Percentiles rank a stretch among this genome's conserved stretches.
Evolutionary conservation across 768 basidiomycete genomes (phyloP).

Genomic region (Boletus speciosus): DNA sequence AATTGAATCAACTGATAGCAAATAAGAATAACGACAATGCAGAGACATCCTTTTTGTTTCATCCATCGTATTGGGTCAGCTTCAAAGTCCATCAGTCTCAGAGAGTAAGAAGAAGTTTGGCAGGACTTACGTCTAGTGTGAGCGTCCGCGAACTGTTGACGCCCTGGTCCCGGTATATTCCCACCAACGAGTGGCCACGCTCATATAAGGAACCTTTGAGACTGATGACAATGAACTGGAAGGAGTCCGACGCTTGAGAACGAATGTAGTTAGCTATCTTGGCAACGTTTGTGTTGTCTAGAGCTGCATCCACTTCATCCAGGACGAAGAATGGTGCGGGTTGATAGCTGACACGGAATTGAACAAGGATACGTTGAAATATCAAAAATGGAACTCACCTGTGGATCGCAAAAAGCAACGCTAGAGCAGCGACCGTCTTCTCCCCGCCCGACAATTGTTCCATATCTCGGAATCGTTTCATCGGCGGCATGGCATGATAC

Average conservation of each 20-base stretch:
- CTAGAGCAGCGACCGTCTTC: slow-evolving; percentile 97
- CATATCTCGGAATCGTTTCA: slow-evolving; percentile 99
- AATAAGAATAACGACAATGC: slow-evolving; percentile 24
- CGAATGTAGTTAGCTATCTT: slow-evolving; percentile 94
- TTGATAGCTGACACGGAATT: slow-evolving; percentile 63
- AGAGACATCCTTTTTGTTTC: slow-evolving; percentile 4
- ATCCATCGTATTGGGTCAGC: slow-evolving; percentile 31
- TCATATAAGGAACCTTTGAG: slow-evolving; percentile 93
- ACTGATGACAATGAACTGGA: slow-evolving; percentile 98
- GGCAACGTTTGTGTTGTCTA: slow-evolving; percentile 98
- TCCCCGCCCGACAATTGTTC: slow-evolving; percentile 98
- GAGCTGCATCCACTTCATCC: slow-evolving; percentile 97
- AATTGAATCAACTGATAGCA: slow-evolving; percentile 12
- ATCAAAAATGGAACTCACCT: slow-evolving; percentile 45
- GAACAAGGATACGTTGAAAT: neutral
- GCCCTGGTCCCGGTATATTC: slow-evolving; percentile 92
- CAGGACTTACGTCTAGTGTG: slow-evolving; percentile 74
- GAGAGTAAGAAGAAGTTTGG: neutral
- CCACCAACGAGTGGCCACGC: slow-evolving; percentile 84
- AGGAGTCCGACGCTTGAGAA: slow-evolving; percentile 72
- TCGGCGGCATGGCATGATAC: slow-evolving; percentile 99
- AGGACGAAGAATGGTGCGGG: slow-evolving; percentile 97
- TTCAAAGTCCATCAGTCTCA: slow-evolving; percentile 12
- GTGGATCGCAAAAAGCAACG: slow-evolving; percentile 94
- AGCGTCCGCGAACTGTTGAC: slow-evolving; percentile 89